These are phyloP conservation scores for Rubia balearica DNA, from an alignment of 305 asterid genomes.

Conservation along the genomic window DNA sequence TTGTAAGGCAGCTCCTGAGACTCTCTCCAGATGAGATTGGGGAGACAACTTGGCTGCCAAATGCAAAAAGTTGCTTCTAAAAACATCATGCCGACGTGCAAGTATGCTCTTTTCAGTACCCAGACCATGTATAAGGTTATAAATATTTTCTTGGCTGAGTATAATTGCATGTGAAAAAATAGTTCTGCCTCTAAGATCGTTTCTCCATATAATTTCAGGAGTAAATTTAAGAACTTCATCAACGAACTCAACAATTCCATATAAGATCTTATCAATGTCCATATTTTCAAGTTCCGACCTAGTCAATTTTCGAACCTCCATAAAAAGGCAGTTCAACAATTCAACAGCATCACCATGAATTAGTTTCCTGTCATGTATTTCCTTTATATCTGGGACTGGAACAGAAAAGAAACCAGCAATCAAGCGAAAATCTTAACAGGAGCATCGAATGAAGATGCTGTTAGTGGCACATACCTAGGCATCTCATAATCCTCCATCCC, in stretches of 20 bases:
- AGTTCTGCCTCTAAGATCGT: slow-evolving; percentile 31
- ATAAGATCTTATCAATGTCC: slow-evolving; percentile 29
- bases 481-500: slow-evolving; percentile 19
- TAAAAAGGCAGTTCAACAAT: slow-evolving; percentile 24
- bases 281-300: slow-evolving; percentile 22
- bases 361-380: slow-evolving; percentile 26
- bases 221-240: slow-evolving; percentile 21
- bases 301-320: slow-evolving; percentile 18
- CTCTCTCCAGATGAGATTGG: slow-evolving; percentile 17
- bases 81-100: slow-evolving; percentile 15
- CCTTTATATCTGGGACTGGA: slow-evolving; percentile 30
- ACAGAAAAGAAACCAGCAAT: background rate
- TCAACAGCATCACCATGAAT: slow-evolving; percentile 23
- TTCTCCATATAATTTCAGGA: slow-evolving; percentile 35
- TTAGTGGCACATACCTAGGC: slow-evolving; percentile 8
- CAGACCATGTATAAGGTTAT: slow-evolving; percentile 18
- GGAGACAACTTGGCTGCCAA: slow-evolving; percentile 24
- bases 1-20: slow-evolving; percentile 46
- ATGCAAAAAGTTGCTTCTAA: slow-evolving; percentile 24
- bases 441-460: background rate
- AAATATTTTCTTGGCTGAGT: slow-evolving; percentile 21
- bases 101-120: slow-evolving; percentile 20
- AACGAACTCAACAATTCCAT: slow-evolving; percentile 32
- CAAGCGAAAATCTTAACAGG: background rate
- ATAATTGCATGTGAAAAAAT: slow-evolving; percentile 24